Conservation (phyloP, 306 rosid species). For the Astragalus membranaceus region DNA sequence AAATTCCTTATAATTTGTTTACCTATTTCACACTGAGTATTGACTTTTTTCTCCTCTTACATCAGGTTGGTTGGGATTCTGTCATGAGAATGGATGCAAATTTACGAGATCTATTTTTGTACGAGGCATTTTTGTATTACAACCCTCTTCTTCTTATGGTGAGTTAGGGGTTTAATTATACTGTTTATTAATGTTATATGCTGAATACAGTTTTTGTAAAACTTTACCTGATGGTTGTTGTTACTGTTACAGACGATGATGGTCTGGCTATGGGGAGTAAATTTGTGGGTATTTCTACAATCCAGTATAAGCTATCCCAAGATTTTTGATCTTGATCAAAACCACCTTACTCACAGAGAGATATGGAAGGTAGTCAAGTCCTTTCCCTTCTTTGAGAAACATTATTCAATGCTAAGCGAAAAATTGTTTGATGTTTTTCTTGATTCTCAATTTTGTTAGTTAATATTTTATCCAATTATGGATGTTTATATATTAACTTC, state of each 20-base stretch:
- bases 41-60: slow-evolving; percentile 9
- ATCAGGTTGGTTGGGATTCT: slow-evolving; percentile 94
- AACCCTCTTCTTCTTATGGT: slow-evolving; percentile 96
- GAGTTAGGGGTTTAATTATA: slow-evolving; percentile 27
- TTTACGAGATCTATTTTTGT: slow-evolving; percentile 75
- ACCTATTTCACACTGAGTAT: background rate
- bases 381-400: slow-evolving; percentile 13
- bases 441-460: slow-evolving; percentile 3
- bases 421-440: slow-evolving; percentile 4
- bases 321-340: slow-evolving; percentile 85
- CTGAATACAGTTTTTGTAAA: background rate
- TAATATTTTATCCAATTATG: background rate
- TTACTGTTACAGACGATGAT: slow-evolving; percentile 67
- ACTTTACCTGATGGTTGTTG: slow-evolving; percentile 21
- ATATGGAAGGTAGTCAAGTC: slow-evolving; percentile 84
- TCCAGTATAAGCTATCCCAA: slow-evolving; percentile 65
- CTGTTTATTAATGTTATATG: background rate
- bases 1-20: background rate
- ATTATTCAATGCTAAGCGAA: slow-evolving; percentile 2
- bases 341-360: slow-evolving; percentile 79
- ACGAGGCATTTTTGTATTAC: slow-evolving; percentile 91
- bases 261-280: slow-evolving; percentile 98
- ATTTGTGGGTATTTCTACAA: slow-evolving; percentile 81
- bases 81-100: slow-evolving; percentile 97
- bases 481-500: slow-evolving; percentile 9